Evolutionary conservation across 208 protist species (phyloP), one percentile per base, ranked within the genome.

Genomic region (Leishmania guyanensis): DNA sequence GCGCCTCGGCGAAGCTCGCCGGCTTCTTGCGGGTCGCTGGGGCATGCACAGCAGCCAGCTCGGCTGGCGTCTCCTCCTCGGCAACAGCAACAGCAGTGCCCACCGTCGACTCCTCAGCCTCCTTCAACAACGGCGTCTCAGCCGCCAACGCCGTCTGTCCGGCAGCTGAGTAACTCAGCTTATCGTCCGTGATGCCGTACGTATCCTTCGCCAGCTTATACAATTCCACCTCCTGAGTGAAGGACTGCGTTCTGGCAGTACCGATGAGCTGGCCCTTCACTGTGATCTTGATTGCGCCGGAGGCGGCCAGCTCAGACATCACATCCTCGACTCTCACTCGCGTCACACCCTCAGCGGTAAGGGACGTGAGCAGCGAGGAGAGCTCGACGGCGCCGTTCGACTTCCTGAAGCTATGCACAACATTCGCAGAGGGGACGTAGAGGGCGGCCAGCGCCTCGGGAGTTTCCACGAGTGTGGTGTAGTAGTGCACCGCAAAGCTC

Each of bases 401-500:
- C 76, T 87, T 88, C 6, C 75, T 70, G 64, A 78, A 86, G 78
- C 85, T 43, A 82, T 96, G 91, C 22, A 88, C 60, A 62, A 91
- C 84, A 62, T 78, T 43, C 17, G 91, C 91, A 14, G 86, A 81
- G 36, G 83, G 79, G 20, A 69, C 73, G 88, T 97, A 96, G 66
- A 92, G 92, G 22, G 20, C 65, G 1, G 78, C 33, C 46, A 97
- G 85, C 14, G 68, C 75, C 71, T 78, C 77, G 2, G 91, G 90
- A n/a, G 71, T 36, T 79, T 92, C 66, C 76, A 94, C 88, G 16
- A 97, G 81, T 20, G 78, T 58, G 26, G 86, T 92, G 87, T 94
- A 95, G 86, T 95, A 97, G 65, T 86, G 87, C 62, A 78, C 77
- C 43, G 89, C 88, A 68, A 97, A 97, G 78, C 83, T 94, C 10